Percentiles rank a stretch among this genome's conserved stretches.
Conservation (phyloP, 352 stramenopile species). For the Pythium periplocum region DNA sequence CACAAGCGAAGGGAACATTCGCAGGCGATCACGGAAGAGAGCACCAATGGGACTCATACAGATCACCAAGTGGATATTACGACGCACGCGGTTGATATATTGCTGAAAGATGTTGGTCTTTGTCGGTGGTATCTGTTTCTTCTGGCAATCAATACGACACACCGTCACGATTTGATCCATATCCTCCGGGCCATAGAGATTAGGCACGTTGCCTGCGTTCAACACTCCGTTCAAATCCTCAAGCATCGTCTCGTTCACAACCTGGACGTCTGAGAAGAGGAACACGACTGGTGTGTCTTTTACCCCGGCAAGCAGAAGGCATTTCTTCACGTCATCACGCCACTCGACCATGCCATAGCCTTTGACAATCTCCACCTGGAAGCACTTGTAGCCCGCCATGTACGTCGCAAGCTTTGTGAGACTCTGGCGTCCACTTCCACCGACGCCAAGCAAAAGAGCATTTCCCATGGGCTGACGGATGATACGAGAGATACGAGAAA, state of each 20-base stretch:
- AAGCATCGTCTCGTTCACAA: slow-evolving; percentile 94
- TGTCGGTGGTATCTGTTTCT: slow-evolving; percentile 86
- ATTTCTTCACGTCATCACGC: slow-evolving; percentile 92
- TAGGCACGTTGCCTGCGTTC: slow-evolving; percentile 94
- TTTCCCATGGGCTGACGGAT: slow-evolving; percentile 87
- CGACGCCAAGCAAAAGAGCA: slow-evolving; percentile 88
- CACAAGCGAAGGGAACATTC: slow-evolving; percentile 86
- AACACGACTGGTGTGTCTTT: slow-evolving; percentile 91
- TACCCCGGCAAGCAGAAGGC: slow-evolving; percentile 83
- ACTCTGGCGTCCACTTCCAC: slow-evolving; percentile 89
- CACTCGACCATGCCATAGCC: slow-evolving; percentile 91
- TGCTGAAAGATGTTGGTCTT: slow-evolving; percentile 95
- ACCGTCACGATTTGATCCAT: slow-evolving; percentile 89
- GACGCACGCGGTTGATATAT: slow-evolving; percentile 89
- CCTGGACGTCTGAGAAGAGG: slow-evolving; percentile 93
- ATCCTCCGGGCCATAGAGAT: slow-evolving; percentile 90
- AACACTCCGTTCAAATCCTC: slow-evolving; percentile 94
- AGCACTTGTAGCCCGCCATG: slow-evolving; percentile 91
- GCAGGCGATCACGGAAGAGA: slow-evolving; percentile 72
- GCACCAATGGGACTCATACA: slow-evolving; percentile 83
- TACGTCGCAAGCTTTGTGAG: slow-evolving; percentile 91
- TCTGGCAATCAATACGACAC: slow-evolving; percentile 90
- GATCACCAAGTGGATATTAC: slow-evolving; percentile 90
- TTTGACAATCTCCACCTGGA: slow-evolving; percentile 95
- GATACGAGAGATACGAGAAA: slow-evolving; percentile 77